Conservation (phyloP, 2,329 filamentous ascomycete genomes). For the Colletotrichum costaricense region DNA sequence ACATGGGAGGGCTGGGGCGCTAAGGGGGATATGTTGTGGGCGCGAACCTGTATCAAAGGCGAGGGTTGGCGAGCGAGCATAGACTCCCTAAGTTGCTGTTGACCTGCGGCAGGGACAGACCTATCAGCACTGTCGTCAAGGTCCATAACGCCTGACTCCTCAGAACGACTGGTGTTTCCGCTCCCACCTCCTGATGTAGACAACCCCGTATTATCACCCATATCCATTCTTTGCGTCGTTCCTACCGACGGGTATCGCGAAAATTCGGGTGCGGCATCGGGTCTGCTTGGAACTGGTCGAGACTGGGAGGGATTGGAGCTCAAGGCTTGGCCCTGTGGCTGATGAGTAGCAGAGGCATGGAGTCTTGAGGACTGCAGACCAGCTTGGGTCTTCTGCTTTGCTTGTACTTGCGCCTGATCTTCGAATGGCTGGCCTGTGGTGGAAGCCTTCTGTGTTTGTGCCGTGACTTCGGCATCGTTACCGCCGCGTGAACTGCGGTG, state of each 20-base stretch:
- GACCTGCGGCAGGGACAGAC: conserved; percentile 29
- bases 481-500: conserved; percentile 60
- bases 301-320: conserved; percentile 18
- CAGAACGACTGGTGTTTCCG: conserved; percentile 54
- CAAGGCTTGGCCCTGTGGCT: conserved; percentile 35
- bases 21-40: conserved; percentile 78
- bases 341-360: conserved; percentile 36
- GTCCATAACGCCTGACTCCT: conserved; percentile 49
- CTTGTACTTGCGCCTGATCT: conserved; percentile 6
- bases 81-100: conserved; percentile 27
- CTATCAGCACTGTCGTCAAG: conserved; percentile 36
- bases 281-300: neutral
- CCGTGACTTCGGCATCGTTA: conserved; percentile 54
- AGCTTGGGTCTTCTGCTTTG: conserved; percentile 2
- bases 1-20: conserved; percentile 82
- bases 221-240: conserved; percentile 24
- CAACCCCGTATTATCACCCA: conserved; percentile 36
- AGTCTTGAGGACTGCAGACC: conserved; percentile 21
- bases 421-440: conserved; percentile 30
- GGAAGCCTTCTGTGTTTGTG: conserved; percentile 35
- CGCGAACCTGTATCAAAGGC: conserved; percentile 70
- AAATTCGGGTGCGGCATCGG: conserved; percentile 1
- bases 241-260: conserved; percentile 31
- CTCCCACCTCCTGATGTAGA: conserved; percentile 52
- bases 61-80: conserved; percentile 55